Base-by-base conservation (phyloP, 345 rosid species). In the Pelargonium nanum region DNA sequence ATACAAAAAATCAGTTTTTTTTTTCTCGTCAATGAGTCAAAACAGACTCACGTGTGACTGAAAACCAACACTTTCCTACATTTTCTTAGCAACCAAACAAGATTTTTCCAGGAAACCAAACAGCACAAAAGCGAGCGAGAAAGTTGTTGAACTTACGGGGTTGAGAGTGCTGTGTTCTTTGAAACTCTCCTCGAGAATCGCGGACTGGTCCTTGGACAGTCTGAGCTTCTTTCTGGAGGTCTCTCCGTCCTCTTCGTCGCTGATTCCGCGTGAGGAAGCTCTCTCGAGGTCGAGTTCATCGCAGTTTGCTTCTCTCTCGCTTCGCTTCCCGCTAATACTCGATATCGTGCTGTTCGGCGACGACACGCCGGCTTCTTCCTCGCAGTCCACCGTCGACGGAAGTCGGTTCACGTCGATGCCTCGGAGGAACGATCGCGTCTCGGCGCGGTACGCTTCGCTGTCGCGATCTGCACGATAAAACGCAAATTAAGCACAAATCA, bases 311-410 rank as follows among this genome's bases (percentile, higher is more conserved):
- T 89, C 99, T 45, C 97, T 77, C 75, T 85, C 99, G 65, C 89
- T 85, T 62, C 97, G 82, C 68, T 90, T 94, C 1, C 99, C 97
- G 7, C 95, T 90, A 0, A 85, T 70, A 73, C 95, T 88, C 21
- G 99, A 94, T 55, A 94, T 68, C 40, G 99, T 90, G 67, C 99
- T 94, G 77, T 90, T 90, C 1, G 96, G 99, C 0, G 97, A 94
- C 6, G 97, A 90, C 22, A 80, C 91, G 7, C 88, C 96, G 5
- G 81, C 88, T 45, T 88, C 96, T 65, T 94, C 96, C 23, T 90
- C 93, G 45, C 84, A 81, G 61, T 81, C 87, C n/a, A 56, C 80
- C 22, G 82, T 69, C 0, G 90, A 67, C 34, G 99, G 97, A 52
- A 85, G 63, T 62, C 82, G 63, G 78, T 94, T 94, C 77, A 94